phyloP scores from a whole-genome alignment of 2,329 filamentous ascomycete species.

The Fusarium sp. region DNA sequence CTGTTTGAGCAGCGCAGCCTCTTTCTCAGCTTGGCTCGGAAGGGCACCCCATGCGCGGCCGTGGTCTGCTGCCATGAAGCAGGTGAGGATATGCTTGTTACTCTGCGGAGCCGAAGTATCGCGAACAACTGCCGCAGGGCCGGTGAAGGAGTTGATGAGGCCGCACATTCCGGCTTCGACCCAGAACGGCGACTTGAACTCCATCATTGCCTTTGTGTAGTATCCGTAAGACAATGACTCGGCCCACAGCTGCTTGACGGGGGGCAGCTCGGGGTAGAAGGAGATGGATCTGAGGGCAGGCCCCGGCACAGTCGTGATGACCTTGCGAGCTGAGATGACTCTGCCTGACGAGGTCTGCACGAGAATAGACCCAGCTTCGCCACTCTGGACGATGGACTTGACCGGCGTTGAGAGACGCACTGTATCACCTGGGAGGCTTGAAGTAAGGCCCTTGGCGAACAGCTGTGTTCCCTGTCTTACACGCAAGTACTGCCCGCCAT shows the following conservation, averaged over 20 bases:
- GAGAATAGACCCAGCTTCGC: not conserved
- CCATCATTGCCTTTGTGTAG: constrained; percentile 18
- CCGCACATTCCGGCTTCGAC: constrained; percentile 4
- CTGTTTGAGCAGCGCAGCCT: not conserved
- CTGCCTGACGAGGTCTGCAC: not conserved
- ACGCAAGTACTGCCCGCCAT: constrained; percentile 20
- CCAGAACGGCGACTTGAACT: constrained; percentile 28
- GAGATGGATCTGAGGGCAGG: not conserved
- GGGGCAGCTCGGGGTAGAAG: not conserved
- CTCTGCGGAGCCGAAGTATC: not conserved
- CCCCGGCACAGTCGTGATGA: not conserved
- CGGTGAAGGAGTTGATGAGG: not conserved
- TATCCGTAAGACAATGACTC: constrained; percentile 9
- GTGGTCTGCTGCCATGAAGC: not conserved
- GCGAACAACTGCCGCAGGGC: not conserved
- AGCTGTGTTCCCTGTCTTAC: constrained; percentile 15
- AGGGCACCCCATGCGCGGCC: not conserved
- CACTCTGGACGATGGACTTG: not conserved
- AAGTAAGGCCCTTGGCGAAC: not conserved
- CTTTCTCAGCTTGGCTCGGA: not conserved
- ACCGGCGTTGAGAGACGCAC: not conserved
- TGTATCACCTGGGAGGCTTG: not conserved
- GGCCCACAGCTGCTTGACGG: not conserved
- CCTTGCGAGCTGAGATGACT: not conserved
- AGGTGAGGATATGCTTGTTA: not conserved